These are phyloP conservation scores for Euphorbia peplus DNA, from an alignment of 345 rosid genomes.

Conservation along the genomic window DNA sequence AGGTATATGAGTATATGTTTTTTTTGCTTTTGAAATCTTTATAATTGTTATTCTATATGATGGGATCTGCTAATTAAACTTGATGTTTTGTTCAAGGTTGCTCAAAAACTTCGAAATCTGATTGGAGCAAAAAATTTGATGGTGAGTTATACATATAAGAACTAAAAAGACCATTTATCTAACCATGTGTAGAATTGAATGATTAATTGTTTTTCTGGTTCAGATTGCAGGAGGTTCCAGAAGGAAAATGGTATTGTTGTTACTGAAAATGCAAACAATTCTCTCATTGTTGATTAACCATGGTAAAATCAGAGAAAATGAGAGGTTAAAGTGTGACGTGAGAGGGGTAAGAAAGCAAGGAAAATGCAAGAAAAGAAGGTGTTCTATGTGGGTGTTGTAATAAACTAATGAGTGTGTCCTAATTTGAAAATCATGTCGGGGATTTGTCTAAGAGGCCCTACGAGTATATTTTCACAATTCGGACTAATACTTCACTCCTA, in stretches of 20 bases:
- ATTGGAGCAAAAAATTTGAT: too few relatives aligned
- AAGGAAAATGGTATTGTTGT: constrained; percentile 25
- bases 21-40: neutral
- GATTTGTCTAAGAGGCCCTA: too few relatives aligned
- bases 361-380: too few relatives aligned
- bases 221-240: constrained; percentile 21
- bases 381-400: too few relatives aligned
- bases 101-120: too few relatives aligned
- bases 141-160: constrained; percentile 9
- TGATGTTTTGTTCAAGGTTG: constrained; percentile 18
- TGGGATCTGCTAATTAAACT: constrained; percentile 13
- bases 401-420: too few relatives aligned
- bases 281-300: too few relatives aligned
- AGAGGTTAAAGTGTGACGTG: constrained; percentile 7
- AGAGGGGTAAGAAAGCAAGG: too few relatives aligned
- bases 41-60: neutral
- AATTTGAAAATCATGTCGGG: too few relatives aligned
- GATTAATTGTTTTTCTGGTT: neutral
- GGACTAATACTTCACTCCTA: neutral
- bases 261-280: constrained; percentile 30
- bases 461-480: too few relatives aligned
- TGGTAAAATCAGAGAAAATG: too few relatives aligned
- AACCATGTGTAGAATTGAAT: neutral
- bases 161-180: too few relatives aligned
- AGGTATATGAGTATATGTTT: constrained; percentile 10